Percentiles rank a stretch among this genome's conserved stretches.
Evolutionary conservation across 148 eudicot genomes (phyloP).

Genomic region (Heliamphora exappendiculata): DNA sequence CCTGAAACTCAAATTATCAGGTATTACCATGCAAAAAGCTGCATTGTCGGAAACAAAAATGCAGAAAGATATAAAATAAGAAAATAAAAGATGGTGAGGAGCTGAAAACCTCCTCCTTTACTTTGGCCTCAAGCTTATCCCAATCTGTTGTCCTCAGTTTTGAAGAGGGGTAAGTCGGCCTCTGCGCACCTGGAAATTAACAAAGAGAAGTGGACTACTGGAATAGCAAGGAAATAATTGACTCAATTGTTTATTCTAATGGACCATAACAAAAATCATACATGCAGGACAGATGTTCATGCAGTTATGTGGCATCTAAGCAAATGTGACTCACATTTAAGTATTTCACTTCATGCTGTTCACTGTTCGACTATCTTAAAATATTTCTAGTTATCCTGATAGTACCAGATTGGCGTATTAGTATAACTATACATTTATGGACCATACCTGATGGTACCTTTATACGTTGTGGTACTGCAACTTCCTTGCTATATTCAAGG

Average conservation of each 20-base stretch:
- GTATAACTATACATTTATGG: not conserved
- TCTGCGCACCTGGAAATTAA: slow-evolving; percentile 3
- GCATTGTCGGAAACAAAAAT: not conserved
- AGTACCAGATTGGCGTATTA: not conserved
- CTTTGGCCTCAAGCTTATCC: slow-evolving; percentile 26
- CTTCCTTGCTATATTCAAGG: slow-evolving; percentile 21
- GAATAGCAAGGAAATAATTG: not conserved
- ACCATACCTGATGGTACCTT: slow-evolving; percentile 12
- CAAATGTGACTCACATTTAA: not conserved
- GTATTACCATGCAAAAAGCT: not conserved
- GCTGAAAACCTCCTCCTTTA: slow-evolving; percentile 20
- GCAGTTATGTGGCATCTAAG: not conserved
- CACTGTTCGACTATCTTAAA: not conserved
- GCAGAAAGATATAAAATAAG: not conserved
- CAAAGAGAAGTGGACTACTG: not conserved
- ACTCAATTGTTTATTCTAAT: not conserved
- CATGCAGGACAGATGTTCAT: not conserved
- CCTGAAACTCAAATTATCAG: slow-evolving; percentile 9
- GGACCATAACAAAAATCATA: not conserved
- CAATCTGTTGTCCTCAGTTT: slow-evolving; percentile 14
- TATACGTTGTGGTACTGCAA: not conserved
- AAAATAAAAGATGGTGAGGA: not conserved
- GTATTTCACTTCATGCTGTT: not conserved
- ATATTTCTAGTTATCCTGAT: not conserved
- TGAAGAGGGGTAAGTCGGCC: slow-evolving; percentile 17